phyloP scores from a whole-genome alignment of 2,329 filamentous ascomycete species.

The Calonectria ilicicola region DNA sequence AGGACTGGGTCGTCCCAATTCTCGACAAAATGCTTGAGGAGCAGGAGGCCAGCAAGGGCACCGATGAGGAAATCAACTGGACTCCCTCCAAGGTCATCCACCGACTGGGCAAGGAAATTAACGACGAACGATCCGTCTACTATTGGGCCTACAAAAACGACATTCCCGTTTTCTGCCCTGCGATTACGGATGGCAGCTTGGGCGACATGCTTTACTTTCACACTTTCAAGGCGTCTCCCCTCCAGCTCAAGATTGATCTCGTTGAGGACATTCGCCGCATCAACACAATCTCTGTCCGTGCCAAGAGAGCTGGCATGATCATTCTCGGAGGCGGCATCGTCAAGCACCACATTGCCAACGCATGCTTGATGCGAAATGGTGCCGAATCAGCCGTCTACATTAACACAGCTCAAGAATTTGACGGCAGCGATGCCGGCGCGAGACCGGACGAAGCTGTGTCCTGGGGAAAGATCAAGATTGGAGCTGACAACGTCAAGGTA shows the following conservation, averaged over 20 bases:
- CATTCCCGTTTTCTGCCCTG: constrained; percentile 97
- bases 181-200: constrained; percentile 92
- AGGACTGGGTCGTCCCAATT: constrained; percentile 97
- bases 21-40: constrained; percentile 94
- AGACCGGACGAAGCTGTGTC: constrained; percentile 96
- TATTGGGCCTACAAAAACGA: constrained; percentile 99
- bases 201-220: constrained; percentile 99
- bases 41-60: constrained; percentile 83
- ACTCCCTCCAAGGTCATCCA: constrained; percentile 94
- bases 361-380: constrained; percentile 96
- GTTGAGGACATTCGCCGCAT: constrained; percentile 93
- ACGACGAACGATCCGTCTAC: constrained; percentile 90
- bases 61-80: constrained; percentile 83
- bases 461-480: constrained; percentile 97
- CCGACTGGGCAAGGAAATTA: constrained; percentile 92
- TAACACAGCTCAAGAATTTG: constrained; percentile 97
- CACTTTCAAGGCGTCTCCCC: constrained; percentile 89
- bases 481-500: constrained; percentile 91
- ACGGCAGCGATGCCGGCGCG: constrained; percentile 95
- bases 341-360: constrained; percentile 99
- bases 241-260: constrained; percentile 87
- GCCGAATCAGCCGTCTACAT: constrained; percentile 98
- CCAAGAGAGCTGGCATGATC: constrained; percentile 92
- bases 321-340: constrained; percentile 94
- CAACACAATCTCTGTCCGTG: constrained; percentile 90